Percentiles rank a stretch among this genome's conserved stretches.
Evolutionary conservation across 2,329 filamentous ascomycete genomes (phyloP).

Genomic region (Sporothrix luriei): DNA sequence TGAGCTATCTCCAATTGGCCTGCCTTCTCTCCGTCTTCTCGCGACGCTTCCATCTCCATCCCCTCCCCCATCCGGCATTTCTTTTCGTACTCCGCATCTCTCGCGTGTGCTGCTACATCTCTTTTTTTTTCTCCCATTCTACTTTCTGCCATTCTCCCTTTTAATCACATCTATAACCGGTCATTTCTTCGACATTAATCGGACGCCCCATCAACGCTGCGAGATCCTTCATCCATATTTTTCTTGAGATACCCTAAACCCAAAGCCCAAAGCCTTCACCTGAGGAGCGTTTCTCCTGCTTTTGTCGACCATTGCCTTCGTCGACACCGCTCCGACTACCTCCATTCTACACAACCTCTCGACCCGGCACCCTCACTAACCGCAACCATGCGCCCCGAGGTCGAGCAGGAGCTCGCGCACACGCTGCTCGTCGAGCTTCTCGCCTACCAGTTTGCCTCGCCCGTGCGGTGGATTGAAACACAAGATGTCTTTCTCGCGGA

Average conservation of each 20-base stretch:
- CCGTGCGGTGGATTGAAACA: slow-evolving; percentile 99
- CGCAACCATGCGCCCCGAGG: slow-evolving; percentile 85
- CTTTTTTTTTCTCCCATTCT: slow-evolving; percentile 13
- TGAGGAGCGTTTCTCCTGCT: slow-evolving; percentile 11
- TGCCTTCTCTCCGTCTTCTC: slow-evolving; percentile 17
- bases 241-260: slow-evolving; percentile 31
- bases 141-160: slow-evolving; percentile 21
- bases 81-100: slow-evolving; percentile 14
- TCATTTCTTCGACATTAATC: slow-evolving; percentile 1
- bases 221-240: neutral
- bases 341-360: neutral
- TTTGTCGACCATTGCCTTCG: neutral
- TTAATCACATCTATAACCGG: slow-evolving; percentile 16
- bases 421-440: slow-evolving; percentile 97
- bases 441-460: slow-evolving; percentile 98
- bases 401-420: slow-evolving; percentile 98
- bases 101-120: slow-evolving; percentile 16
- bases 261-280: slow-evolving; percentile 30
- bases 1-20: slow-evolving; percentile 16
- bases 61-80: neutral
- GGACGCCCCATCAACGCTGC: neutral
- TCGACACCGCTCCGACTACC: slow-evolving; percentile 7
- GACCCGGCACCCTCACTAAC: neutral
- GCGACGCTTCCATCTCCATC: slow-evolving; percentile 21
- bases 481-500: slow-evolving; percentile 99